These are phyloP conservation scores for Tetrahymena malaccensis DNA, from an alignment of 73 alveolate species.

Conservation along the genomic window DNA sequence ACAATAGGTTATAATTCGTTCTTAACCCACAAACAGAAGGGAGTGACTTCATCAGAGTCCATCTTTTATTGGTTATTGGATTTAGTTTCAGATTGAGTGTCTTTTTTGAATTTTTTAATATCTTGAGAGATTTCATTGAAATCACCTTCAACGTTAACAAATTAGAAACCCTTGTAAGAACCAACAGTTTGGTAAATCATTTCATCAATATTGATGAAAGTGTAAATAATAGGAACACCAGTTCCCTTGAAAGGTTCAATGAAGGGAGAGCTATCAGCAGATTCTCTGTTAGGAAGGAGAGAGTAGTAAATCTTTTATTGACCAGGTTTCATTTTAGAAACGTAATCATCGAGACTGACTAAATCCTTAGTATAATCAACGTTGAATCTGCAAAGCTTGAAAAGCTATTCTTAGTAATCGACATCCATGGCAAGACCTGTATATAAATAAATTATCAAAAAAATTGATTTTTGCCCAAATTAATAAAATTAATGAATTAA, in stretches of 20 bases:
- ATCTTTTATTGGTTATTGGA: neutral
- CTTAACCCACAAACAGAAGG: constrained; percentile 75
- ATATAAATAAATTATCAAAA: neutral
- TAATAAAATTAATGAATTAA: neutral
- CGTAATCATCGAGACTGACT: constrained; percentile 50
- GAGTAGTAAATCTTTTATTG: constrained; percentile 48
- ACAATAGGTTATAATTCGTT: constrained; percentile 57
- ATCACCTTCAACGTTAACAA: constrained; percentile 61
- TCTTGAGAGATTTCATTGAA: constrained; percentile 51
- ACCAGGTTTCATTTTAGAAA: constrained; percentile 46
- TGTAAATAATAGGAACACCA: constrained; percentile 61
- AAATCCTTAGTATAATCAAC: constrained; percentile 24
- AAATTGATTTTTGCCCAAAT: neutral
- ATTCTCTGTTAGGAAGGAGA: constrained; percentile 35
- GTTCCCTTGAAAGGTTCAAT: constrained; percentile 59
- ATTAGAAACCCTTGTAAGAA: constrained; percentile 51
- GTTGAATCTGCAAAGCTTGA: constrained; percentile 49
- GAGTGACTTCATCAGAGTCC: constrained; percentile 56
- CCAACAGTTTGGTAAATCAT: constrained; percentile 48
- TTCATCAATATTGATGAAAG: constrained; percentile 73
- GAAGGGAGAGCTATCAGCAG: constrained; percentile 59
- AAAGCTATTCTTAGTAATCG: constrained; percentile 36
- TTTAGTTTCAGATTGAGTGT: constrained; percentile 13
- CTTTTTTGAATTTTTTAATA: constrained; percentile 5
- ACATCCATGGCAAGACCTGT: constrained; percentile 41